These are phyloP conservation scores for Bryopsis sp. DNA, from an alignment of 139 green algal genomes.

Conservation along the genomic window DNA sequence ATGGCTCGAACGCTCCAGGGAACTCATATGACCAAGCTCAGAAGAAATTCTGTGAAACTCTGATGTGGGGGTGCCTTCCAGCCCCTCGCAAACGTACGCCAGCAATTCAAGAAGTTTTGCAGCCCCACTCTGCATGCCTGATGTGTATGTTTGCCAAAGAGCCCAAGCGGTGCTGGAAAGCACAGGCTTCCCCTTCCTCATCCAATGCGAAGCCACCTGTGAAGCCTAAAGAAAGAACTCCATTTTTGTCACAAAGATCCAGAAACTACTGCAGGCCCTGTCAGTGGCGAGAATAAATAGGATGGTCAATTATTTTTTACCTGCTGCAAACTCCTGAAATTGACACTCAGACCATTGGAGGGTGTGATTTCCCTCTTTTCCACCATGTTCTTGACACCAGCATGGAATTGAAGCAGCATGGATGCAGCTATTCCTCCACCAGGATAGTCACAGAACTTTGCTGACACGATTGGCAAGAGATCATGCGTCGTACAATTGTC, in stretches of 20 bases:
- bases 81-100: too few relatives aligned
- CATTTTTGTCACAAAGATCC: too few relatives aligned
- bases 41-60: too few relatives aligned
- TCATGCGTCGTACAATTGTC: slow-evolving; percentile 21
- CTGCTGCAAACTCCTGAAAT: background rate
- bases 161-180: background rate
- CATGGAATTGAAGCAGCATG: slow-evolving; percentile 22
- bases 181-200: background rate
- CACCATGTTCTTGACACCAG: background rate
- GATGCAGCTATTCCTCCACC: slow-evolving; percentile 23
- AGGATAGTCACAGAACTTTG: slow-evolving; percentile 11
- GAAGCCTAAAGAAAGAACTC: too few relatives aligned
- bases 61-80: too few relatives aligned
- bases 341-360: background rate
- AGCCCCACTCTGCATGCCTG: background rate
- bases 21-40: too few relatives aligned
- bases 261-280: too few relatives aligned
- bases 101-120: too few relatives aligned
- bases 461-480: slow-evolving; percentile 19
- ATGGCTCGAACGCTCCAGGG: too few relatives aligned
- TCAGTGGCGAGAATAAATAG: too few relatives aligned
- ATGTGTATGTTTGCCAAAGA: background rate
- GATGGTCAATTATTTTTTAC: too few relatives aligned
- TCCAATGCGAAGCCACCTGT: background rate
- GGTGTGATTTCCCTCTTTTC: background rate